Evolutionary conservation across 352 stramenopile genomes (phyloP), one percentile per base, ranked within the genome.

Genomic region (Phytophthora podocarpi): DNA sequence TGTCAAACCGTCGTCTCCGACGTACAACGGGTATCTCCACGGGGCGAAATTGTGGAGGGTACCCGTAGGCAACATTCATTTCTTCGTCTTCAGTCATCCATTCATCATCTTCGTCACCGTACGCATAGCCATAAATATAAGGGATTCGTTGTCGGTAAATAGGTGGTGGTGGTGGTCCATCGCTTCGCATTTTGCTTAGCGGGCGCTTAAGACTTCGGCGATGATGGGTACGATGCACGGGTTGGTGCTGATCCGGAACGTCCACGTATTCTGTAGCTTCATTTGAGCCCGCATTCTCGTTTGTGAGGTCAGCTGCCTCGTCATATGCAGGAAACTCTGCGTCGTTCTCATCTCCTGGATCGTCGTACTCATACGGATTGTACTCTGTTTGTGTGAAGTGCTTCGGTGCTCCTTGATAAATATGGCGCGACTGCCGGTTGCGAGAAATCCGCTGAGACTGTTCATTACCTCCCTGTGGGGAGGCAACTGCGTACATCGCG

Each of bases 1-100:
- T 74, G 43, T 65, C 52, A 61, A 65, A 57, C 52, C 54, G 54
- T 34, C 46, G 59, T 53, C 54, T 45, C 12, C 39, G 56, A 41
- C 36, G 64, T 30, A 70, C 34, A 59, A 57, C 36, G 11, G 64
- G 68, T n/a, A 65, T 26, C 20, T 71, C 53, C 35, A 62, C 9
- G 18, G 46, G 50, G 11, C 28, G 40, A 42, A 58, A 72, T 20
- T 63, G 60, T 4, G 40, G 37, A 23, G 47, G 47, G 28, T 71
- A 68, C 4, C 60, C 61, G 24, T 78, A 76, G 1, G 34, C 58
- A 32, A 45, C 30, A 18, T 32, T 46, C 31, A 68, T 47, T 15
- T 78, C 64, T 35, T 76, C 68, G 1, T 76, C 60, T 2, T 76
- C 72, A 23, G 37, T 69, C 45, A 78, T 65, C 72, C 68, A 81